Percentiles rank a stretch among this genome's conserved stretches.
phyloP scores from a whole-genome alignment of 2,329 filamentous ascomycete species.

The Hypoxylon rubiginosum region DNA sequence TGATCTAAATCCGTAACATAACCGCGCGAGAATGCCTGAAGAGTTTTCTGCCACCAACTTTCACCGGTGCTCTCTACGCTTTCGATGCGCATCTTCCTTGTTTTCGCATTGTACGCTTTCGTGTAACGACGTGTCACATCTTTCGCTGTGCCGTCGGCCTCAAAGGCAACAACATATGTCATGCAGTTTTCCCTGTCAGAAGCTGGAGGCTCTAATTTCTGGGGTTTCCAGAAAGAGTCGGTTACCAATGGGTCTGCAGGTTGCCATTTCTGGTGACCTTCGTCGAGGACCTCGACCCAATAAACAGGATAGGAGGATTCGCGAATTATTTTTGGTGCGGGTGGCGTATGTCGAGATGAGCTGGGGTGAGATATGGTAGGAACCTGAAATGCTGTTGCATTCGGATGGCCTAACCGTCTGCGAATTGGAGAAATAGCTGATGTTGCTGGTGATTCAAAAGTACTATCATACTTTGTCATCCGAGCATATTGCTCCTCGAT shows the following conservation, averaged over 20 bases:
- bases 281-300: constrained; percentile 94
- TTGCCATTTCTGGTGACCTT: constrained; percentile 91
- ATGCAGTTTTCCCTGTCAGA: constrained; percentile 82
- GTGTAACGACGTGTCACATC: constrained; percentile 92
- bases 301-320: constrained; percentile 87
- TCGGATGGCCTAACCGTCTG: constrained; percentile 66
- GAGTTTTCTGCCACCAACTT: constrained; percentile 67
- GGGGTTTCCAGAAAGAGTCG: constrained; percentile 78
- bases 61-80: constrained; percentile 61
- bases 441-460: constrained; percentile 49
- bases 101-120: constrained; percentile 92
- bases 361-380: constrained; percentile 58
- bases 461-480: constrained; percentile 57
- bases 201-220: constrained; percentile 84
- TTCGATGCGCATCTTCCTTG: constrained; percentile 84
- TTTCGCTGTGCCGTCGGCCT: constrained; percentile 80
- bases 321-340: constrained; percentile 61
- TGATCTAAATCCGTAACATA: constrained; percentile 77
- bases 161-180: constrained; percentile 87
- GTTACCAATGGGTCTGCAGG: constrained; percentile 89
- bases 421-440: constrained; percentile 55
- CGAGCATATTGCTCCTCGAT: constrained; percentile 56
- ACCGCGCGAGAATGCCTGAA: constrained; percentile 62
- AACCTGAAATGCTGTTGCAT: constrained; percentile 66
- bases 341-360: constrained; percentile 50